Conservation (phyloP, 1,139 yeast genomes). For the Pichia sp. region DNA sequence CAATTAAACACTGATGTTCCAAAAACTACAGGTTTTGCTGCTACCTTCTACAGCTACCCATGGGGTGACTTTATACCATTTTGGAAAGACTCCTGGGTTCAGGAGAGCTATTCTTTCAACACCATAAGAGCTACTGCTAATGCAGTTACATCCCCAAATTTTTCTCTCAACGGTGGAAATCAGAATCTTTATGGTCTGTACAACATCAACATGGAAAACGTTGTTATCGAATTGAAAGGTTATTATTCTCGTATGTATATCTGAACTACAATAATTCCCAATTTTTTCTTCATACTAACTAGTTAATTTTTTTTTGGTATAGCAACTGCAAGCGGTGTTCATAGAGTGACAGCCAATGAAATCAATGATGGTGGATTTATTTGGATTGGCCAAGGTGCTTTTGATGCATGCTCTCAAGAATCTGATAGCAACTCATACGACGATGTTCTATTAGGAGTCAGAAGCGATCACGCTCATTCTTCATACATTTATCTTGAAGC, state of each 20-base stretch:
- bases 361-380: constrained; percentile 9
- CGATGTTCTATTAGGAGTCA: constrained; percentile 13
- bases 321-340: constrained; percentile 13
- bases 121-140: constrained; percentile 4
- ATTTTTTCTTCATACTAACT: constrained; percentile 2
- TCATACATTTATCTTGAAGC: constrained; percentile 20
- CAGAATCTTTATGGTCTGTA: background rate
- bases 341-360: constrained; percentile 2
- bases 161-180: background rate
- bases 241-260: constrained; percentile 16
- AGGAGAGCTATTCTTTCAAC: constrained; percentile 3
- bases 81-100: constrained; percentile 4
- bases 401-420: constrained; percentile 27
- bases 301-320: constrained; percentile 7
- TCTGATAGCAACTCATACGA: constrained; percentile 2
- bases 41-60: constrained; percentile 3
- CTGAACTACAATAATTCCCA: background rate
- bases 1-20: constrained; percentile 10
- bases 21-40: constrained; percentile 6
- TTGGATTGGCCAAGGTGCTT: constrained; percentile 28
- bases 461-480: constrained; percentile 11
- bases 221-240: constrained; percentile 26
- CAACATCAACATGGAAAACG: constrained; percentile 26
- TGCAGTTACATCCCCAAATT: constrained; percentile 10
- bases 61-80: background rate